phyloP scores from a whole-genome alignment of 768 basidiomycete genomes.

The Daedalea quercina region DNA sequence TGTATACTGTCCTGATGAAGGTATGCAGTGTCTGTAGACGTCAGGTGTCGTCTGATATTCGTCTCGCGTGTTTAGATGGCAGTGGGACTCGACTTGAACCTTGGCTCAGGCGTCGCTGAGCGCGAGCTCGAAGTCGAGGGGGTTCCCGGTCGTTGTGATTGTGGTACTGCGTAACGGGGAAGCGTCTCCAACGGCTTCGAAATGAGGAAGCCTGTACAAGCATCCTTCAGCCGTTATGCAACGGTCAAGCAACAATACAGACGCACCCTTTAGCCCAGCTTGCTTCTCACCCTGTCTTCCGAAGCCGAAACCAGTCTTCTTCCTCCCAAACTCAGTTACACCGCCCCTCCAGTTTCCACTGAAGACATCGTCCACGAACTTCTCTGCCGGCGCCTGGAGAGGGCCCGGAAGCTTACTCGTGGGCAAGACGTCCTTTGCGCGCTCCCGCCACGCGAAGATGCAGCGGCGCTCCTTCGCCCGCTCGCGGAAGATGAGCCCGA shows the following conservation, averaged over 20 bases:
- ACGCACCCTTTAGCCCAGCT: slow-evolving; percentile 57
- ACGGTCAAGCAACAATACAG: slow-evolving; percentile 9
- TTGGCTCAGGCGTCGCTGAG: slow-evolving; percentile 21
- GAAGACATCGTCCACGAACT: slow-evolving; percentile 21
- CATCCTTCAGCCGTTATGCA: background rate
- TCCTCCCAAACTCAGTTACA: slow-evolving; percentile 10
- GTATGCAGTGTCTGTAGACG: background rate
- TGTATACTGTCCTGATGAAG: background rate
- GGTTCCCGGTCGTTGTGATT: slow-evolving; percentile 17
- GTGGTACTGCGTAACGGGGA: slow-evolving; percentile 40
- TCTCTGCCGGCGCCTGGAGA: slow-evolving; percentile 14
- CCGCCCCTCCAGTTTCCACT: slow-evolving; percentile 10
- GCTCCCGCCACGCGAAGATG: slow-evolving; percentile 59
- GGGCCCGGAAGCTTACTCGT: slow-evolving; percentile 31
- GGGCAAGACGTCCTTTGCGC: slow-evolving; percentile 51
- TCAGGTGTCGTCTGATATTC: slow-evolving; percentile 1
- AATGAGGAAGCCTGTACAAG: slow-evolving; percentile 45
- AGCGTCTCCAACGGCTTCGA: slow-evolving; percentile 52
- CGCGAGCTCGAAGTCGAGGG: slow-evolving; percentile 13
- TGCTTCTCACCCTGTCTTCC: slow-evolving; percentile 77
- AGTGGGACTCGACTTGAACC: slow-evolving; percentile 24
- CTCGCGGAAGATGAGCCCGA: slow-evolving; percentile 77
- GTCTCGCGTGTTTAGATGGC: slow-evolving; percentile 19
- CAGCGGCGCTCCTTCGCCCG: slow-evolving; percentile 58
- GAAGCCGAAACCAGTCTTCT: slow-evolving; percentile 60